Base-by-base conservation (phyloP, 2,329 filamentous ascomycete genomes). In the Trichoderma brevicompactum region DNA sequence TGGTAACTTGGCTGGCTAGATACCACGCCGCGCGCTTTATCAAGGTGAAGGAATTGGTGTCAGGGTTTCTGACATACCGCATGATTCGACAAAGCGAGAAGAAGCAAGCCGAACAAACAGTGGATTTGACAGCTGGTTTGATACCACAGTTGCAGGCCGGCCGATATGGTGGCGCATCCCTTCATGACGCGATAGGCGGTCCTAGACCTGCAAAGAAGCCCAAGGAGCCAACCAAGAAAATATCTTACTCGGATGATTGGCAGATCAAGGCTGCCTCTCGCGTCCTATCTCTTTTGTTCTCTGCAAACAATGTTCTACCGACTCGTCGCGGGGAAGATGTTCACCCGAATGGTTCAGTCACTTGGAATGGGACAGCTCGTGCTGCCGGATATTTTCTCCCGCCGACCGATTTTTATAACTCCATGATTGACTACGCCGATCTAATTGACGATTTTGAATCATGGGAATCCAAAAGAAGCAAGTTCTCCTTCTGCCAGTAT, bases 401-500 rank as follows among this genome's bases (percentile, higher is more conserved):
- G 0, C 92, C 91, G 5, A 94, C 88, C 71, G 88, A 92, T 71
- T 97, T 97, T 74, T 97, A 97, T 77, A 93, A 92, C 72, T 91
- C 91, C 1, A 79, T 96, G 66, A 84, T 97, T 9, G 94, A 97
- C 74, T 92, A 92, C 71, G 87, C 89, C n/a, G 92, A 97, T 73
- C 82, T 97, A 7, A 86, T 95, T 53, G 86, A 86, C 0, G 94
- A 97, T 74, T 97, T 96, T 72, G 92, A 96, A 72, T 84, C 87
- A 9, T 97, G 94, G 94, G 93, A 96, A 74, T 84, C 86, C 5
- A 89, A 85, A 69, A 84, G 85, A 59, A 83, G 84, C 19, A 92
- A 88, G 69, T 97, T 97, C 74, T 86, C 91, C 0, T 96, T 97
- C 73, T 97, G 93, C 74, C 92, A 96, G 74, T 96, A 96, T 72